Percentiles rank a stretch among this genome's conserved stretches.
Conservation (phyloP, 371 early-diverging fungal genomes). For the Actinomortierella ambigua region DNA sequence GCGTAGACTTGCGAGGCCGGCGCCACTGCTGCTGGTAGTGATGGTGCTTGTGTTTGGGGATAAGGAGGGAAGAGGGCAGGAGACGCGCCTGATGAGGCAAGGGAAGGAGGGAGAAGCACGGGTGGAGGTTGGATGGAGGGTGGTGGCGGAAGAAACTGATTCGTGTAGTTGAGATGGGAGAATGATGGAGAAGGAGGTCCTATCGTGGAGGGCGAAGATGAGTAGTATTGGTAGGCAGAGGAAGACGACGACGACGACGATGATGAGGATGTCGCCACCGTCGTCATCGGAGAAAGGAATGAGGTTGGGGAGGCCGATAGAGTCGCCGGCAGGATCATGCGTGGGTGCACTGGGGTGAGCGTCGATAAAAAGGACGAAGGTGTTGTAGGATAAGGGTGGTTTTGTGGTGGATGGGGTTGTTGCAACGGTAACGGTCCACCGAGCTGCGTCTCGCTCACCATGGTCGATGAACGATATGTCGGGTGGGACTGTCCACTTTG, state of each 20-base stretch:
- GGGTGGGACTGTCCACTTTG: background rate
- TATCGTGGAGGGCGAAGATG: constrained; percentile 1
- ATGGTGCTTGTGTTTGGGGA: constrained; percentile 5
- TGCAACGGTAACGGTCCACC: constrained; percentile 20
- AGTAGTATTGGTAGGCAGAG: background rate
- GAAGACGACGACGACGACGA: constrained; percentile 1
- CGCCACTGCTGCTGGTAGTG: constrained; percentile 12
- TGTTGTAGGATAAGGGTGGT: too few relatives aligned
- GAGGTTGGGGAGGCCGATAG: too few relatives aligned
- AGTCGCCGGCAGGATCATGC: too few relatives aligned
- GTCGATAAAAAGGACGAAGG: too few relatives aligned
- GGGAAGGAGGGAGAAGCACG: background rate
- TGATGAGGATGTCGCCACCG: background rate
- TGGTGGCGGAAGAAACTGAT: background rate
- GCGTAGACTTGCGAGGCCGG: constrained; percentile 8
- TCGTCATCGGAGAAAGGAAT: too few relatives aligned
- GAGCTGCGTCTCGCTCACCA: constrained; percentile 13
- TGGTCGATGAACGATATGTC: background rate
- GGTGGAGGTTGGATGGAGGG: constrained; percentile 9
- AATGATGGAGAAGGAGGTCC: constrained; percentile 16
- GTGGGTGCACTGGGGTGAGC: too few relatives aligned
- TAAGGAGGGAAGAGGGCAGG: background rate
- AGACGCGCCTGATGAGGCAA: background rate
- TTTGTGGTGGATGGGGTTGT: constrained; percentile 6
- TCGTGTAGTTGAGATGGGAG: background rate